Percentiles rank a stretch among this genome's conserved stretches.
Conservation (phyloP, 129 eudicot species). For the Flaveria robusta region DNA sequence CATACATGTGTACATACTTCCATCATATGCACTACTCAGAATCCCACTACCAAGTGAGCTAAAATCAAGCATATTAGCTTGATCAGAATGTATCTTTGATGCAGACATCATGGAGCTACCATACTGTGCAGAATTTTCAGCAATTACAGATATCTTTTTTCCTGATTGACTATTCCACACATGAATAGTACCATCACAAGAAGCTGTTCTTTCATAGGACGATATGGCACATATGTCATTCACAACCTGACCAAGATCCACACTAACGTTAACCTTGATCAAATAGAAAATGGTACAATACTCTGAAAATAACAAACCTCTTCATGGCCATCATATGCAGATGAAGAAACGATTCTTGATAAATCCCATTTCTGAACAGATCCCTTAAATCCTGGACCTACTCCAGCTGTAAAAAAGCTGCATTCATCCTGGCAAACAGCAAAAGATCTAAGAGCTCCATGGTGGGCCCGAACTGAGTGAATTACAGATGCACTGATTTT, state of each 20-base stretch:
- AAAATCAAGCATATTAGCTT: conserved; percentile 73
- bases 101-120: conserved; percentile 45
- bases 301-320: conserved; percentile 55
- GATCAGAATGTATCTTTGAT: conserved; percentile 59
- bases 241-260: conserved; percentile 67
- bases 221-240: conserved; percentile 74
- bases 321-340: conserved; percentile 91
- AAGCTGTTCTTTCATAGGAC: conserved; percentile 75
- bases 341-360: conserved; percentile 54
- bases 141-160: conserved; percentile 64
- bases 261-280: conserved; percentile 19
- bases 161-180: conserved; percentile 90
- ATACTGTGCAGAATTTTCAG: conserved; percentile 55
- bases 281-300: neutral
- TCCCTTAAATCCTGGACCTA: conserved; percentile 97
- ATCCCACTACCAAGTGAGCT: conserved; percentile 75
- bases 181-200: conserved; percentile 98
- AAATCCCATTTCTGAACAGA: conserved; percentile 93
- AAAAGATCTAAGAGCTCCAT: conserved; percentile 82
- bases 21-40: conserved; percentile 73
- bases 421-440: conserved; percentile 82
- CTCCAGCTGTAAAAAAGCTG: conserved; percentile 85
- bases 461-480: conserved; percentile 87
- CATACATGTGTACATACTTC: conserved; percentile 86
- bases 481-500: conserved; percentile 85